Percentiles rank a stretch among this genome's conserved stretches.
Evolutionary conservation across 2,329 filamentous ascomycete genomes (phyloP).

Genomic region (Nigrospora oryzae): DNA sequence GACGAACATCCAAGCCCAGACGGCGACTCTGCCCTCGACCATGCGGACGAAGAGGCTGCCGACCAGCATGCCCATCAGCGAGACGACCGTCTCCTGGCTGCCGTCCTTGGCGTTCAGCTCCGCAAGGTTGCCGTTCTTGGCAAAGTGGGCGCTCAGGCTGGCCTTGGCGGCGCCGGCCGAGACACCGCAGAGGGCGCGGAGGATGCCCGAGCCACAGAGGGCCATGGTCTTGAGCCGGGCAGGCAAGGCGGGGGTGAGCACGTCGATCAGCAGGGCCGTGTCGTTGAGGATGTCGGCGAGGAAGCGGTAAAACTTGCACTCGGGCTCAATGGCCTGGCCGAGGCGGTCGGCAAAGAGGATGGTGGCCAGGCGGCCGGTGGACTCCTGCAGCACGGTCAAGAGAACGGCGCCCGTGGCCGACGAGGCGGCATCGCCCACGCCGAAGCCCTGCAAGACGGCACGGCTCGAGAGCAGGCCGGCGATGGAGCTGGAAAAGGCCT

Average conservation of each 20-base stretch:
- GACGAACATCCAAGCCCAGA: conserved; percentile 63
- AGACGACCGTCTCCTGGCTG: conserved; percentile 90
- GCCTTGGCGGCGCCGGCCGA: conserved; percentile 87
- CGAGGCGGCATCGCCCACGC: conserved; percentile 72
- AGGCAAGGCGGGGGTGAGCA: conserved; percentile 67
- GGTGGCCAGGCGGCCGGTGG: conserved; percentile 71
- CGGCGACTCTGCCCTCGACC: conserved; percentile 61
- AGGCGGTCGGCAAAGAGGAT: conserved; percentile 80
- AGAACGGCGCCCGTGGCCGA: conserved; percentile 75
- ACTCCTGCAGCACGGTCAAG: conserved; percentile 75
- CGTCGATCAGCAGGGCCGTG: conserved; percentile 75
- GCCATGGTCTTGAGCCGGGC: conserved; percentile 38
- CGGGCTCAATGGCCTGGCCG: conserved; percentile 75
- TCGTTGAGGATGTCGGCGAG: conserved; percentile 87
- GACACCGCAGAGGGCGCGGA: conserved; percentile 70
- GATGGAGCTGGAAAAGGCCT: conserved; percentile 79
- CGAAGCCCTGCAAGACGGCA: conserved; percentile 72
- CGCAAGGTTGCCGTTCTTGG: conserved; percentile 74
- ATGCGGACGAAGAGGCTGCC: conserved; percentile 75
- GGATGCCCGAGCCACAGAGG: conserved; percentile 39
- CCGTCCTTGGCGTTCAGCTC: conserved; percentile 88
- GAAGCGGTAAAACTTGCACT: conserved; percentile 84
- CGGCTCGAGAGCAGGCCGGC: conserved; percentile 71
- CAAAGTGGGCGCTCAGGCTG: conserved; percentile 86
- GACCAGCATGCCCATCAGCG: conserved; percentile 75